Conservation (phyloP, 1,284 basidiomycete species). For the Leccinum colubrinum region DNA sequence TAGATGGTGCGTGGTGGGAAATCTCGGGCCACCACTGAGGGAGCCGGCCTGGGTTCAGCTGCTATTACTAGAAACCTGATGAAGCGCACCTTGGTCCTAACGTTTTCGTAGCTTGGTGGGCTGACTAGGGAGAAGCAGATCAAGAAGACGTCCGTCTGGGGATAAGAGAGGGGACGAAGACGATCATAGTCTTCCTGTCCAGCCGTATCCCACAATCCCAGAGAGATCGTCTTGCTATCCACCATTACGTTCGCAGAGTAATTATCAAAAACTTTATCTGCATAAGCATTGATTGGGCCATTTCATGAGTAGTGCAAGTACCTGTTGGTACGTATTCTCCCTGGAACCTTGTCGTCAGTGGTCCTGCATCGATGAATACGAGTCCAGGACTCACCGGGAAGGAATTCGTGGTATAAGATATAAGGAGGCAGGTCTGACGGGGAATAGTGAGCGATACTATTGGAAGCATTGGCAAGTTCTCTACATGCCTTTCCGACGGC, state of each 20-base stretch:
- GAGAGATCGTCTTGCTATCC: slow-evolving; percentile 96
- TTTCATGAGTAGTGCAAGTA: slow-evolving; percentile 34
- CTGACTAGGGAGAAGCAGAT: slow-evolving; percentile 99
- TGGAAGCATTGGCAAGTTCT: slow-evolving; percentile 3
- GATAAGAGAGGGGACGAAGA: slow-evolving; percentile 96
- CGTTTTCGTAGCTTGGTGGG: slow-evolving; percentile 98
- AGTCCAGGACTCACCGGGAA: slow-evolving; percentile 69
- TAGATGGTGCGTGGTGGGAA: slow-evolving; percentile 94
- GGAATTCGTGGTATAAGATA: slow-evolving; percentile 96
- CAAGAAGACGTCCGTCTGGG: slow-evolving; percentile 98
- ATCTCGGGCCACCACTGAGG: slow-evolving; percentile 94
- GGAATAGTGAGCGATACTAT: slow-evolving; percentile 14
- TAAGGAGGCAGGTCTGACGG: slow-evolving; percentile 88
- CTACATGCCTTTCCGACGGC: slow-evolving; percentile 93
- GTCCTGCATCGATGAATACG: slow-evolving; percentile 2
- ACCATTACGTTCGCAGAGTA: slow-evolving; percentile 97
- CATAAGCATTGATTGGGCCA: slow-evolving; percentile 16
- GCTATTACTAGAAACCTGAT: slow-evolving; percentile 2
- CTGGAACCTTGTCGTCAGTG: slow-evolving; percentile 39
- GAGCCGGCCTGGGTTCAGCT: slow-evolving; percentile 7
- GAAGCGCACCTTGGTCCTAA: slow-evolving; percentile 84
- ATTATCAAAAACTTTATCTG: slow-evolving; percentile 81
- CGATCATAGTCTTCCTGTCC: slow-evolving; percentile 99
- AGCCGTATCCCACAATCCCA: slow-evolving; percentile 99
- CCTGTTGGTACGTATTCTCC: slow-evolving; percentile 98